Evolutionary conservation across 768 basidiomycete genomes (phyloP), one percentile per base, ranked within the genome.

Genomic region (Neoboletus brunneissimus): DNA sequence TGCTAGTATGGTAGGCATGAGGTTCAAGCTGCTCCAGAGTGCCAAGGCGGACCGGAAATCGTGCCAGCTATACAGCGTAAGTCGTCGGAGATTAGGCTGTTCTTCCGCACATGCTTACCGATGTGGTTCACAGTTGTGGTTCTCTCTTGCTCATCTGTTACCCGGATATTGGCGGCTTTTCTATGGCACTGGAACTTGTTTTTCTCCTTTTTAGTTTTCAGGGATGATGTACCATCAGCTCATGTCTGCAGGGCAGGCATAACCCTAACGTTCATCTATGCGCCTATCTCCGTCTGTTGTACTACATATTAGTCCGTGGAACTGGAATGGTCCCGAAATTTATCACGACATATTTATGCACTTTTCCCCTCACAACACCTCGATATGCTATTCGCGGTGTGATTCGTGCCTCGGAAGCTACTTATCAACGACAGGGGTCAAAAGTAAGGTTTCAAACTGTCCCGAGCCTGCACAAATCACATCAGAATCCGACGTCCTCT

Each of bases 21-120:
- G 70, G 22, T 70, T 70, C 55, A 58, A 64, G 68, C 48, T 64
- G 51, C 55, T 64, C 4, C 60, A 57, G 4, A 56, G 48, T 23
- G 22, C 63, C 18, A 42, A 64, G 40, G 70, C 68, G 25, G 69
- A 72, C 38, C 58, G 55, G 37, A 54, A 58, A 38, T 70, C 70
- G 8, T 70, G 70, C 56, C 58, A 68, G 25, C 56, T 72, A n/a
- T 70, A 70, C 31, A 72, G 68, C 45, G 69, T 72, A 55, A 61
- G 69, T 31, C 25, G 4, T n/a, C n/a, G 18, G 6, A 38, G 8
- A 40, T 32, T n/a, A 15, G 48, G 42, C 11, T 18, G 15, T 56
- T 34, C 18, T 51, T 34, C 18, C 27, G 8, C n/a, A 22, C 23
- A 11, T 18, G 11, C 35, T 44, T 48, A 47, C 46, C 51, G 37